Conservation (phyloP, 768 basidiomycete species). For the Rhizopogon vulgaris region DNA sequence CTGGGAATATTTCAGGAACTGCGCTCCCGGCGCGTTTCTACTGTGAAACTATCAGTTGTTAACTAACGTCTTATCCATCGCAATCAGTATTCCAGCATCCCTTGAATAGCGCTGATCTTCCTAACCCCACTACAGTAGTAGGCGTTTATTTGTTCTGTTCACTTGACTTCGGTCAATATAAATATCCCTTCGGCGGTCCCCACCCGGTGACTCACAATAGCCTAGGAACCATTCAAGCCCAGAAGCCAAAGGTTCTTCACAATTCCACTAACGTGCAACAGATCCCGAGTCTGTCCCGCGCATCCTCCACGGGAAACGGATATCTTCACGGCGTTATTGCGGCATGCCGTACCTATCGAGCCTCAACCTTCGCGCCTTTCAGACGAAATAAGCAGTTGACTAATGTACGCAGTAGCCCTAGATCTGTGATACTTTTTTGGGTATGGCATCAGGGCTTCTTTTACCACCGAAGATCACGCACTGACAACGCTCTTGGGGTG, state of each 20-base stretch:
- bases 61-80: conserved; percentile 14
- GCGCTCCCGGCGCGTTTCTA: conserved; percentile 17
- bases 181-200: background rate
- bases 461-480: conserved; percentile 2
- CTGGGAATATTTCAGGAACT: conserved; percentile 27
- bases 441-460: background rate
- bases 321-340: conserved; percentile 1
- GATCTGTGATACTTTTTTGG: background rate
- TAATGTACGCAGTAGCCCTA: conserved; percentile 1
- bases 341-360: conserved; percentile 1
- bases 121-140: background rate
- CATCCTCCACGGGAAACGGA: conserved; percentile 1
- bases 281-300: conserved; percentile 2
- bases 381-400: background rate
- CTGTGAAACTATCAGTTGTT: conserved; percentile 14
- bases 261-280: too few species aligned
- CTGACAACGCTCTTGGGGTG: background rate
- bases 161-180: conserved; percentile 5
- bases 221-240: background rate
- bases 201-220: background rate
- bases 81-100: conserved; percentile 5
- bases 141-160: background rate
- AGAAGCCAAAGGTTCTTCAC: background rate
- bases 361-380: conserved; percentile 2
- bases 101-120: conserved; percentile 2